These are phyloP conservation scores for Ganoderma lucidum DNA, from an alignment of 1,284 basidiomycete species.

Conservation along the genomic window DNA sequence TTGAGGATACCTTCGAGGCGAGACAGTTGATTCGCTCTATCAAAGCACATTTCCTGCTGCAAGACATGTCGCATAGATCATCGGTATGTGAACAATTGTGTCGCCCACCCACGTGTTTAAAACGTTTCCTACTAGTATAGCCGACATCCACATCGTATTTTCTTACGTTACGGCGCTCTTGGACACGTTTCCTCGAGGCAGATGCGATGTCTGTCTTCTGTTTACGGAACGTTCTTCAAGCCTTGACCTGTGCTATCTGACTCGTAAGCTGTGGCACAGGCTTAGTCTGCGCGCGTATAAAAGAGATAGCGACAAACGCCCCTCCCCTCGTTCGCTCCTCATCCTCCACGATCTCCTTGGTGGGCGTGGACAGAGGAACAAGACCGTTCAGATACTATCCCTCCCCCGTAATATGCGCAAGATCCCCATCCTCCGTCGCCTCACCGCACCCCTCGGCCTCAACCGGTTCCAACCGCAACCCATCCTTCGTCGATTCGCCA, in stretches of 20 bases:
- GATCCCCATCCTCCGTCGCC: slow-evolving; percentile 3
- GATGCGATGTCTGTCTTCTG: neutral
- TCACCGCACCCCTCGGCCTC: neutral
- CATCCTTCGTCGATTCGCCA: neutral
- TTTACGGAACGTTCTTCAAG: neutral
- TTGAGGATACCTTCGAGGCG: neutral
- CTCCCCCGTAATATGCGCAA: neutral
- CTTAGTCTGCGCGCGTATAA: neutral
- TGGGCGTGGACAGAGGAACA: neutral
- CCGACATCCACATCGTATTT: neutral
- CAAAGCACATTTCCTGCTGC: neutral
- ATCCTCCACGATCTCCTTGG: neutral
- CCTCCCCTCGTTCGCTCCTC: neutral
- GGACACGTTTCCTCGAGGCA: neutral
- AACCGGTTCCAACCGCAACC: neutral
- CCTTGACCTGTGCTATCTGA: neutral
- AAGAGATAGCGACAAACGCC: neutral
- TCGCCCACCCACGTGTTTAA: slow-evolving; percentile 1
- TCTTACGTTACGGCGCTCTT: slow-evolving; percentile 7
- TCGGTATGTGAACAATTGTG: neutral
- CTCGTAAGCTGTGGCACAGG: neutral
- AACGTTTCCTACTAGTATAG: neutral
- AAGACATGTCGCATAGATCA: neutral
- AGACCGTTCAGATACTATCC: neutral
- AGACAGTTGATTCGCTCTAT: neutral